phyloP scores from a whole-genome alignment of 176 grass and related monocot genomes.

The Miscanthus lutarioriparius region DNA sequence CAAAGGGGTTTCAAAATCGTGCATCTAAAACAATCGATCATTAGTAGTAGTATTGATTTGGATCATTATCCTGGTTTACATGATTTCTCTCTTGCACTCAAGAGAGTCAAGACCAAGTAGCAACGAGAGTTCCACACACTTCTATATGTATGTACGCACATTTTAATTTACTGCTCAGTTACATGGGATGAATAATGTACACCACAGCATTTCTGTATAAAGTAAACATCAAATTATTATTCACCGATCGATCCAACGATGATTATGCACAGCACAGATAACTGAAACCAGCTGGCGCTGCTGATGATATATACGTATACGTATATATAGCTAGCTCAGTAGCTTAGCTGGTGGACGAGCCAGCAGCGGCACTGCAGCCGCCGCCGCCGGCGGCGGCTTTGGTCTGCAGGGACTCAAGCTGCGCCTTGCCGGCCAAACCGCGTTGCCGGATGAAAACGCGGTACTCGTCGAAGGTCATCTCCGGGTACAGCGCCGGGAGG shows the following conservation, averaged over 20 bases:
- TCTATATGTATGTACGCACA: neutral
- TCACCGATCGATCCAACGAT: neutral
- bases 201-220: neutral
- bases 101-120: neutral
- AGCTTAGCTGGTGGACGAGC: constrained; percentile 1
- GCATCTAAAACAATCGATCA: neutral
- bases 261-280: neutral
- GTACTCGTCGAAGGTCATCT: constrained; percentile 86
- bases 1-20: neutral
- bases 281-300: neutral
- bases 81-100: neutral
- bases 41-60: neutral
- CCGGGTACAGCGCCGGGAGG: constrained; percentile 52
- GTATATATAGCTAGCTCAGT: neutral
- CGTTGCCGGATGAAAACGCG: constrained; percentile 57
- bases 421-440: constrained; percentile 68
- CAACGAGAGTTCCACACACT: neutral
- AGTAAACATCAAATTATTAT: constrained; percentile 12
- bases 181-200: neutral
- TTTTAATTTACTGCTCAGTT: neutral
- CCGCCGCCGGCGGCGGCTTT: neutral
- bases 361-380: neutral
- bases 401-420: constrained; percentile 48
- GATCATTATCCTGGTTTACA: neutral
- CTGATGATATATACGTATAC: neutral